Conservation (phyloP, 352 stramenopile species). For the Phytophthora multivora region DNA sequence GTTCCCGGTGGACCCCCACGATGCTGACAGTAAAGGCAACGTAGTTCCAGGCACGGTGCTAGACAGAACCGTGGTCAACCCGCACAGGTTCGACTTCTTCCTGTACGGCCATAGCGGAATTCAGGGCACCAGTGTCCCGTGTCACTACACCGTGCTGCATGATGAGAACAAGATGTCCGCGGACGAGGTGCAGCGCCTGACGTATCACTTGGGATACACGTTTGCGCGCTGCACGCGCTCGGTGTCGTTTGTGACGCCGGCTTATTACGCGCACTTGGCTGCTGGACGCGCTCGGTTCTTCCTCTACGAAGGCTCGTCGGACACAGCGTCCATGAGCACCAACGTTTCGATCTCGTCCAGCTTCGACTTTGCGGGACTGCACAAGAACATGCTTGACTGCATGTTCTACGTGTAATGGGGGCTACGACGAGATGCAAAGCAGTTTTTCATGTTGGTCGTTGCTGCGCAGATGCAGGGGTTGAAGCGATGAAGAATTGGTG, state of each 20-base stretch:
- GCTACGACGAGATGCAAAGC: no score
- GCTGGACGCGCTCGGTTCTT: conserved; percentile 85
- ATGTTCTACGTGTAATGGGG: conserved; percentile 20
- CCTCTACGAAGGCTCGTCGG: conserved; percentile 53
- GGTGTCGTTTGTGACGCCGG: conserved; percentile 81
- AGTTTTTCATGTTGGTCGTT: neutral
- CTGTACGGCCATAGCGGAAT: conserved; percentile 81
- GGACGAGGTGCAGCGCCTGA: conserved; percentile 66
- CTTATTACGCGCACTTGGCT: conserved; percentile 86
- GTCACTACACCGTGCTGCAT: conserved; percentile 83
- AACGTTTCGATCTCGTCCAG: conserved; percentile 15
- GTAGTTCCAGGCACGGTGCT: conserved; percentile 74
- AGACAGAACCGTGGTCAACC: conserved; percentile 76
- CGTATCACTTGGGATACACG: conserved; percentile 79
- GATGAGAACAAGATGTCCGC: conserved; percentile 69
- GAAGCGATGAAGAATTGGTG: no score
- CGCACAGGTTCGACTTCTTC: conserved; percentile 86
- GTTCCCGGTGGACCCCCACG: conserved; percentile 42
- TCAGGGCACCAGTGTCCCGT: conserved; percentile 76
- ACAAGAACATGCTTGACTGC: conserved; percentile 28
- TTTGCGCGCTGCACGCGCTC: conserved; percentile 82
- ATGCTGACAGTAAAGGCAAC: conserved; percentile 67
- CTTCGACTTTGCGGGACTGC: conserved; percentile 19
- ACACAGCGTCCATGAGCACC: conserved; percentile 27
- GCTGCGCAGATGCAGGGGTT: neutral